A percentile compares a stretch with the other conserved stretches of the same genome.
Conservation (phyloP, 139 green algal genomes). For the Edaphochlamys debaryana region DNA sequence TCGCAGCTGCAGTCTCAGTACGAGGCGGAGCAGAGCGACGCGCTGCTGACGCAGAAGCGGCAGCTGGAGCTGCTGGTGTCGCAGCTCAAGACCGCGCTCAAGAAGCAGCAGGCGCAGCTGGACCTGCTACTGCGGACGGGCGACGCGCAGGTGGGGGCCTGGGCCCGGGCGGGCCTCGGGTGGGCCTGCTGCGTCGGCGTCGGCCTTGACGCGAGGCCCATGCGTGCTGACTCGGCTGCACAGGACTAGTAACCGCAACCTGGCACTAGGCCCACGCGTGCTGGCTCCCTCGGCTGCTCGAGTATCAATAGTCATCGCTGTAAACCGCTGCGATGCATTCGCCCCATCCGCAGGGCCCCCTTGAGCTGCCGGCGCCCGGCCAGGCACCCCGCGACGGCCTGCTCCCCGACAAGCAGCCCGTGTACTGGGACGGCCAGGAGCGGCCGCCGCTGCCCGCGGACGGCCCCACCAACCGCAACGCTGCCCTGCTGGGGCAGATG, state of each 20-base stretch:
- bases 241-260: too few relatives aligned
- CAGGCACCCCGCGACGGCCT: not conserved
- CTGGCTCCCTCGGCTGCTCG: too few relatives aligned
- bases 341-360: not conserved
- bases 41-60: constrained; percentile 8
- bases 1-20: not conserved
- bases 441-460: not conserved
- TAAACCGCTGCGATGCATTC: too few relatives aligned
- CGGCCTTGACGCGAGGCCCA: too few relatives aligned
- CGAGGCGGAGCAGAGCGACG: constrained; percentile 9
- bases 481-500: not conserved
- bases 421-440: constrained; percentile 18
- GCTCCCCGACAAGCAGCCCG: not conserved
- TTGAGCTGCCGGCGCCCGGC: not conserved
- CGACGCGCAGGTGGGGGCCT: not conserved
- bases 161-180: too few relatives aligned
- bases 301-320: too few relatives aligned
- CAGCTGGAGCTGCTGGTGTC: constrained; percentile 32
- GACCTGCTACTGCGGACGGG: not conserved
- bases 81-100: not conserved
- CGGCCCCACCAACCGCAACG: not conserved
- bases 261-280: too few relatives aligned
- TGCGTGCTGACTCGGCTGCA: too few relatives aligned
- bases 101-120: constrained; percentile 16
- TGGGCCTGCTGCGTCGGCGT: too few relatives aligned